Percentiles rank a stretch among this genome's conserved stretches.
These are phyloP conservation scores for Myochromella boudieri DNA, from an alignment of 768 basidiomycete genomes.

Conservation along the genomic window DNA sequence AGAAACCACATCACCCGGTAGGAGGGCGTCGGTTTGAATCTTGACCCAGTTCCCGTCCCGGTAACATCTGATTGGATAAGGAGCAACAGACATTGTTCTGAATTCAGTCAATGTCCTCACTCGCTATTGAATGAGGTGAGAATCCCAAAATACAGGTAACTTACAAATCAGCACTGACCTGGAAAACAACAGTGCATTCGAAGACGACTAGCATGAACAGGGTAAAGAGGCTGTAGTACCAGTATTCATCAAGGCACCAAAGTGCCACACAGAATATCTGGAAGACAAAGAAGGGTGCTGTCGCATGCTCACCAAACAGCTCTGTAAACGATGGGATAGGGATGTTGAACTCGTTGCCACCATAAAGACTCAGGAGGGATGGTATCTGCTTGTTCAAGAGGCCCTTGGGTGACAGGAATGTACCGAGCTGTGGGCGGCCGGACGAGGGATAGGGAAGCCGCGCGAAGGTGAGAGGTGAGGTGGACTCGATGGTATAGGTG, in stretches of 20 bases:
- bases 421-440: constrained; percentile 60
- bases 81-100: constrained; percentile 92
- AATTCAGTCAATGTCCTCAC: constrained; percentile 92
- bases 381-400: constrained; percentile 50
- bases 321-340: constrained; percentile 93
- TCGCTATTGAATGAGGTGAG: constrained; percentile 53
- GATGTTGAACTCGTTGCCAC: constrained; percentile 94
- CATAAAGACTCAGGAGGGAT: constrained; percentile 66
- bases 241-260: constrained; percentile 98
- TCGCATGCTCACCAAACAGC: constrained; percentile 93
- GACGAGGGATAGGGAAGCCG: constrained; percentile 90
- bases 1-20: constrained; percentile 91
- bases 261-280: constrained; percentile 97
- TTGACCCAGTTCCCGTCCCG: constrained; percentile 80
- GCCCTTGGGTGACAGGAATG: constrained; percentile 61
- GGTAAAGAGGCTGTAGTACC: constrained; percentile 98
- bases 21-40: constrained; percentile 80
- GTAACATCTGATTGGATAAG: constrained; percentile 82
- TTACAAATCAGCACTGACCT: constrained; percentile 51
- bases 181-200: constrained; percentile 98
- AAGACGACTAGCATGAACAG: constrained; percentile 98
- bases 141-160: not conserved
- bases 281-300: constrained; percentile 99
- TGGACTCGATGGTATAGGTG: constrained; percentile 74
- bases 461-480: constrained; percentile 61